Evolutionary conservation across 805 yeast genomes (phyloP).

Genomic region (Priceomyces carsonii): DNA sequence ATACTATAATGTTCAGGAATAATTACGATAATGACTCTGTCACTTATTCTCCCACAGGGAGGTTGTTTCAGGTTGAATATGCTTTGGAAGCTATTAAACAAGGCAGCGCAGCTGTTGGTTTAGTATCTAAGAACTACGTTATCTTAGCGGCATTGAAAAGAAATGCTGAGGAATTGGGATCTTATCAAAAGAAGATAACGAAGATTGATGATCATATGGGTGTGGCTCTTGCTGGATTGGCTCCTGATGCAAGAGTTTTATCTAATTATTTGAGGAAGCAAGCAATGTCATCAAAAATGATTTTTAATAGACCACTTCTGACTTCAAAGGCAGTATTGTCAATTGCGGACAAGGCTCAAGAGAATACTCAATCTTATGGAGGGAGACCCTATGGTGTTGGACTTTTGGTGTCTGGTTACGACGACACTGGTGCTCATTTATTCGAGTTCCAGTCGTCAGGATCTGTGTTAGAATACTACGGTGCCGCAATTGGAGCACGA

Average conservation of each 20-base stretch:
- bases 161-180: conserved; percentile 95
- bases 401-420: conserved; percentile 82
- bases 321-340: conserved; percentile 80
- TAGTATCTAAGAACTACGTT: conserved; percentile 81
- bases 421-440: conserved; percentile 91
- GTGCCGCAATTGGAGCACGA: conserved; percentile 97
- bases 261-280: conserved; percentile 88
- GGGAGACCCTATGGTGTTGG: conserved; percentile 99
- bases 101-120: conserved; percentile 96
- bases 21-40: conserved; percentile 98
- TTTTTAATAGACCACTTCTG: conserved; percentile 82
- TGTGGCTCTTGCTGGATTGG: conserved; percentile 93
- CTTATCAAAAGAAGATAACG: conserved; percentile 92
- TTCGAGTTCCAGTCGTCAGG: conserved; percentile 97
- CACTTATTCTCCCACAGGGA: conserved; percentile 94
- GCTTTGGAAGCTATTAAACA: conserved; percentile 96
- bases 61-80: conserved; percentile 85
- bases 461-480: conserved; percentile 83
- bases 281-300: conserved; percentile 83
- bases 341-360: conserved; percentile 96
- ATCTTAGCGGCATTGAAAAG: conserved; percentile 93
- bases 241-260: conserved; percentile 96
- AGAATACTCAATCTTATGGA: conserved; percentile 93
- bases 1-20: conserved; percentile 72
- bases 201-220: conserved; percentile 94